Conservation (phyloP, 2,329 filamentous ascomycete species). For the Ceratocystis ficicola region DNA sequence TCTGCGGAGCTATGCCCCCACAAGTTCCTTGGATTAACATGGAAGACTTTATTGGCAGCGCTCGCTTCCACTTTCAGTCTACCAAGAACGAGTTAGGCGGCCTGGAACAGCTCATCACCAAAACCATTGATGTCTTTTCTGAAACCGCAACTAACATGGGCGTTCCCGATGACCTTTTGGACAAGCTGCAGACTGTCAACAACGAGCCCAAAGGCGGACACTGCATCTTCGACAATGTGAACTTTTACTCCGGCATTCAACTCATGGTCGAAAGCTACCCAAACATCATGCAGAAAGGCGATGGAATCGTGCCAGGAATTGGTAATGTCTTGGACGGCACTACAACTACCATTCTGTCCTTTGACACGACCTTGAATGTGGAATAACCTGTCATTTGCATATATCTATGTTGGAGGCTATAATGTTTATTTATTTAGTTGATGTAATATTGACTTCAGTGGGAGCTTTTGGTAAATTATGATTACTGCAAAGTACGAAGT, state of each 20-base stretch:
- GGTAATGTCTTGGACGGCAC: slow-evolving; percentile 36
- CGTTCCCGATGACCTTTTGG: slow-evolving; percentile 35
- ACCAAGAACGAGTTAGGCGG: slow-evolving; percentile 39
- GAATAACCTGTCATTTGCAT: background rate
- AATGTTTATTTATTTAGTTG: background rate
- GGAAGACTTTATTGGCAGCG: slow-evolving; percentile 33
- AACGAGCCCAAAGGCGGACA: slow-evolving; percentile 45
- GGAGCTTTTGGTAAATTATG: background rate
- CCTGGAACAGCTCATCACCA: slow-evolving; percentile 35
- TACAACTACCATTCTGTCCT: slow-evolving; percentile 12
- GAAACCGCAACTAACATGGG: slow-evolving; percentile 31
- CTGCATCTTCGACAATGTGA: slow-evolving; percentile 45
- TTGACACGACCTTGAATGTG: background rate
- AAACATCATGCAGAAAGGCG: slow-evolving; percentile 38
- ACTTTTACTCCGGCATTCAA: slow-evolving; percentile 45
- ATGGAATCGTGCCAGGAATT: slow-evolving; percentile 39
- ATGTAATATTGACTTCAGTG: background rate
- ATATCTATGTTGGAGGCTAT: background rate
- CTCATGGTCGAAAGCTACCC: slow-evolving; percentile 42
- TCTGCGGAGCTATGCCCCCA: slow-evolving; percentile 43
- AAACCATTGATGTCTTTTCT: slow-evolving; percentile 39
- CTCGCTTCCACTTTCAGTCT: slow-evolving; percentile 45
- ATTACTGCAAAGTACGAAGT: no score
- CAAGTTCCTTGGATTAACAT: slow-evolving; percentile 39
- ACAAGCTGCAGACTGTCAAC: slow-evolving; percentile 44